A percentile compares a stretch with the other conserved stretches of the same genome.
These are phyloP conservation scores for Penicillium angulare DNA, from an alignment of 495 filamentous ascomycete genomes.

Conservation along the genomic window DNA sequence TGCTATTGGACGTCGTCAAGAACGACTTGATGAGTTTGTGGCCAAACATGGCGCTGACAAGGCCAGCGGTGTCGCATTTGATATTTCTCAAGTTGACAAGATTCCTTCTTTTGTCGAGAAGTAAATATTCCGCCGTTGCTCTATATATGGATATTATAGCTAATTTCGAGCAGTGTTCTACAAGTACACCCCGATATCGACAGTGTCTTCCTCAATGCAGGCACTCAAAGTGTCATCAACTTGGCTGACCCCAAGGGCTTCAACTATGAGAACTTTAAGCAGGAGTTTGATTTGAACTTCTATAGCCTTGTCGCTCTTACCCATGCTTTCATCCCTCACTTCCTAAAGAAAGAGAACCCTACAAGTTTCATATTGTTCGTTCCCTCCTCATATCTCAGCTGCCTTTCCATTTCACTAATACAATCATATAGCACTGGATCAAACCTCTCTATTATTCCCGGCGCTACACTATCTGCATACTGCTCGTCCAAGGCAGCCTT, in stretches of 20 bases:
- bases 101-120: constrained; percentile 55
- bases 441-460: constrained; percentile 42
- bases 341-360: constrained; percentile 41
- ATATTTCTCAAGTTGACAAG: constrained; percentile 58
- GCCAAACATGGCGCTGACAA: constrained; percentile 56
- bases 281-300: constrained; percentile 65
- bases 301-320: constrained; percentile 56
- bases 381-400: background rate
- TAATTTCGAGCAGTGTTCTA: too few species aligned
- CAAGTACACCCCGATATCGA: constrained; percentile 45
- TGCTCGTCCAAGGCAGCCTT: constrained; percentile 46
- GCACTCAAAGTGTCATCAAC: constrained; percentile 46
- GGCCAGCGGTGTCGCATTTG: constrained; percentile 51
- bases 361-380: constrained; percentile 34
- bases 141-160: too few species aligned
- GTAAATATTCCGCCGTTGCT: constrained; percentile 16
- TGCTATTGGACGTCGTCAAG: constrained; percentile 61
- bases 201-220: constrained; percentile 38
- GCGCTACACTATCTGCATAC: constrained; percentile 37
- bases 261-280: constrained; percentile 47
- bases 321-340: constrained; percentile 59
- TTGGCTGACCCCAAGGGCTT: constrained; percentile 56
- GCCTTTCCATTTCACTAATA: background rate
- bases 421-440: constrained; percentile 33
- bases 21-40: constrained; percentile 62